A percentile compares a stretch with the other conserved stretches of the same genome.
Evolutionary conservation across 1,284 basidiomycete genomes (phyloP).

Genomic region (Inonotus hispidus): DNA sequence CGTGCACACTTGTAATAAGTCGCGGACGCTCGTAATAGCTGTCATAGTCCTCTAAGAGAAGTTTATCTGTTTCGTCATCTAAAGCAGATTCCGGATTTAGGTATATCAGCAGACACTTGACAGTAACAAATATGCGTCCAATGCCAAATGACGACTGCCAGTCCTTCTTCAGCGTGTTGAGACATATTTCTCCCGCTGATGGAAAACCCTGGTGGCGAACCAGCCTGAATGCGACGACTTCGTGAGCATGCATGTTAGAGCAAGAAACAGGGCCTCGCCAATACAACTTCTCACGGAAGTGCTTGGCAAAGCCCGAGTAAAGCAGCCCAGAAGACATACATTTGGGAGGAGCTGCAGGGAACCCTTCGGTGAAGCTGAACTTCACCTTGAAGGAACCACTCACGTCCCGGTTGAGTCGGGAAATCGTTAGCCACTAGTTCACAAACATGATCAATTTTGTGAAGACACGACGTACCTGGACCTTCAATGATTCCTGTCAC

Average conservation of each 20-base stretch:
- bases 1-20: conserved; percentile 83
- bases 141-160: conserved; percentile 94
- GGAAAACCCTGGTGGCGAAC: conserved; percentile 92
- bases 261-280: conserved; percentile 1
- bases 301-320: neutral
- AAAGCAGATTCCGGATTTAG: conserved; percentile 95
- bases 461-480: conserved; percentile 45
- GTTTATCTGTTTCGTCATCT: conserved; percentile 91
- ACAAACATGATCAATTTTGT: neutral
- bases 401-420: conserved; percentile 67
- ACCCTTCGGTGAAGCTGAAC: conserved; percentile 86
- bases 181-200: conserved; percentile 91
- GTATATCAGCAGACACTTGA: conserved; percentile 93
- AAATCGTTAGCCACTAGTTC: conserved; percentile 28
- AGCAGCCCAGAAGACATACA: conserved; percentile 46
- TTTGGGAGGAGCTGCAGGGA: conserved; percentile 86
- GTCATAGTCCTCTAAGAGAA: conserved; percentile 84
- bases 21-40: conserved; percentile 78
- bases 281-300: neutral
- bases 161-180: conserved; percentile 95
- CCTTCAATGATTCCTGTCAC: conserved; percentile 76
- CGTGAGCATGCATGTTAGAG: conserved; percentile 10
- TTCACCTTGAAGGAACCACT: conserved; percentile 89
- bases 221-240: conserved; percentile 49
- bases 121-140: conserved; percentile 82